These are phyloP conservation scores for Talinum fruticosum DNA, from an alignment of 148 eudicot species.

Conservation along the genomic window DNA sequence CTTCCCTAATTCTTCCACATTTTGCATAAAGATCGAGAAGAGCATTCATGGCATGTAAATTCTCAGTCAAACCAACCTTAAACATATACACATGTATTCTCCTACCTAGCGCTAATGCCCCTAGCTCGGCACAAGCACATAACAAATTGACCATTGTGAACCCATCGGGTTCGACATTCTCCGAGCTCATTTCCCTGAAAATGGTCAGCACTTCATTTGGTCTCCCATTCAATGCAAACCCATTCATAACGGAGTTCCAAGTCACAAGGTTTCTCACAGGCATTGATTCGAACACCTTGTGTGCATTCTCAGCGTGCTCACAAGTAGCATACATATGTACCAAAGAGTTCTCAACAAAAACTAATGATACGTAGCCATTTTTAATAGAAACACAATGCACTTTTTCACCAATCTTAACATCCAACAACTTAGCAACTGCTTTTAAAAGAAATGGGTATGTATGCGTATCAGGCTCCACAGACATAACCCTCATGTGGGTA, in stretches of 20 bases:
- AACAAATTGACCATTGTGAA: slow-evolving; percentile 77
- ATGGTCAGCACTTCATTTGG: slow-evolving; percentile 54
- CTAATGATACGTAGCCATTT: slow-evolving; percentile 51
- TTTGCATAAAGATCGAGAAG: slow-evolving; percentile 66
- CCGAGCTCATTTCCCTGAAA: slow-evolving; percentile 49
- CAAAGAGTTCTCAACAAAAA: slow-evolving; percentile 61
- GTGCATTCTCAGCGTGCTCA: slow-evolving; percentile 57
- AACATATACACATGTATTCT: slow-evolving; percentile 69
- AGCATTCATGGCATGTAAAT: slow-evolving; percentile 63
- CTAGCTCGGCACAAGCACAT: slow-evolving; percentile 78
- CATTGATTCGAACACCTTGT: slow-evolving; percentile 63
- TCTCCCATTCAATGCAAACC: slow-evolving; percentile 60
- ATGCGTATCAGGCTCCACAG: slow-evolving; percentile 52
- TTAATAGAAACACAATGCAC: slow-evolving; percentile 46
- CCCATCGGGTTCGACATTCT: slow-evolving; percentile 70
- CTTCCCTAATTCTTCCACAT: slow-evolving; percentile 59
- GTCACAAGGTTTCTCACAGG: slow-evolving; percentile 65
- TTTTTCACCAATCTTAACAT: slow-evolving; percentile 51
- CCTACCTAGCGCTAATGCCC: slow-evolving; percentile 70
- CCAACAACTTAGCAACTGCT: slow-evolving; percentile 52
- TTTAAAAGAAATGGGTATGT: slow-evolving; percentile 74
- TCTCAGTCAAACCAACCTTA: slow-evolving; percentile 62
- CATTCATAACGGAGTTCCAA: slow-evolving; percentile 84
- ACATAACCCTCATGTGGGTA: slow-evolving; percentile 30
- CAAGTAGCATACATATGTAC: slow-evolving; percentile 63